phyloP scores from a whole-genome alignment of 1,284 basidiomycete genomes.

The Vanrija sp. region DNA sequence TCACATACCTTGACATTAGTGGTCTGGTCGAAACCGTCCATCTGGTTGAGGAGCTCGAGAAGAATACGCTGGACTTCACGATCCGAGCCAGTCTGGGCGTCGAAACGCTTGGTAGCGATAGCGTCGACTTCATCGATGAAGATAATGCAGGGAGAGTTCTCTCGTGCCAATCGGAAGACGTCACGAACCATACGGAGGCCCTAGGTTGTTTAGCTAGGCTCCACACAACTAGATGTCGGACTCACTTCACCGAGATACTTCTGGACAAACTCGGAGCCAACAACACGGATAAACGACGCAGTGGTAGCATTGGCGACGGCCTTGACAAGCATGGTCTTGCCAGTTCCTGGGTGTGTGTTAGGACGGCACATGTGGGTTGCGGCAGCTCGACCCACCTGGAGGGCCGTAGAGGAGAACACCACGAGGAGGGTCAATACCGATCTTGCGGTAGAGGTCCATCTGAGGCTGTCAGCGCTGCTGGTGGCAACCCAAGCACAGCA shows the following conservation, averaged over 20 bases:
- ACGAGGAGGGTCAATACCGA: conserved; percentile 96
- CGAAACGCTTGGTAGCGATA: conserved; percentile 99
- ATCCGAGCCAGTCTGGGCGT: conserved; percentile 98
- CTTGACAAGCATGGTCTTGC: conserved; percentile 99
- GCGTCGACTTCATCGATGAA: conserved; percentile 99
- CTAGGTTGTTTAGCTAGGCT: conserved; percentile 23
- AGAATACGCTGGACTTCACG: conserved; percentile 98
- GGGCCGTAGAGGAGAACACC: conserved; percentile 92
- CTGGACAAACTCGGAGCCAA: conserved; percentile 97
- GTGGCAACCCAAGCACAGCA: background rate
- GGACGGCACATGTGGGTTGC: too few species aligned
- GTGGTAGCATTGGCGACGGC: conserved; percentile 97
- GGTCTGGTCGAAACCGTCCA: conserved; percentile 99
- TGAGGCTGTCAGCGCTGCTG: conserved; percentile 49
- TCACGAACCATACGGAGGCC: conserved; percentile 99
- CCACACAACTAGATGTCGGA: background rate
- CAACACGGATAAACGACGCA: conserved; percentile 95
- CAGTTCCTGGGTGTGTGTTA: conserved; percentile 65
- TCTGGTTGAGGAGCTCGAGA: conserved; percentile 97
- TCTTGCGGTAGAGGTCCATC: conserved; percentile 98
- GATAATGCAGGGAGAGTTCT: conserved; percentile 97
- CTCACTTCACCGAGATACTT: conserved; percentile 90
- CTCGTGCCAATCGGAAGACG: conserved; percentile 94
- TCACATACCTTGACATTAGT: conserved; percentile 89
- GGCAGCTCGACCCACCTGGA: conserved; percentile 57